These are phyloP conservation scores for Colletotrichum kahawae DNA, from an alignment of 2,329 filamentous ascomycete genomes.

Conservation along the genomic window DNA sequence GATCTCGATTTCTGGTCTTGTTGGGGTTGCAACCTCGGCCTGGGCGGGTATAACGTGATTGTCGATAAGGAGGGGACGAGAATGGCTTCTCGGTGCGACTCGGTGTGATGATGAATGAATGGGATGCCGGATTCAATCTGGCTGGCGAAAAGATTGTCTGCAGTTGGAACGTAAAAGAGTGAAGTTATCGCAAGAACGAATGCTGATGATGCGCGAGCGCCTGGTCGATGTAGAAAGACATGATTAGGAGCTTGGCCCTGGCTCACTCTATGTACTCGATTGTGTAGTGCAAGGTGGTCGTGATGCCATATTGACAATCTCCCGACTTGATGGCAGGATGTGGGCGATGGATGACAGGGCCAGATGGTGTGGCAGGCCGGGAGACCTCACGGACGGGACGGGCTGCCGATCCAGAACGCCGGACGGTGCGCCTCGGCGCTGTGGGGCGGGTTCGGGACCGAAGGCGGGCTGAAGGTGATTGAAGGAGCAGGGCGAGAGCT, in stretches of 20 bases:
- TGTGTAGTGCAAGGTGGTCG: not conserved
- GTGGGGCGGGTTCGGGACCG: not conserved
- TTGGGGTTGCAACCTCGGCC: not conserved
- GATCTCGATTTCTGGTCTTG: not conserved
- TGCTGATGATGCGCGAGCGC: not conserved
- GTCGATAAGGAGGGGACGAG: not conserved
- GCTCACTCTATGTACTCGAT: not conserved
- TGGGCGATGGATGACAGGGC: not conserved
- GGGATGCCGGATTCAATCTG: not conserved
- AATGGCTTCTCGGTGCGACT: not conserved
- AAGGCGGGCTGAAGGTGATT: not conserved
- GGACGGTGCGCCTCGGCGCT: not conserved
- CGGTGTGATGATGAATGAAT: not conserved
- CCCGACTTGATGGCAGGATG: not conserved
- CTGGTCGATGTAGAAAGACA: not conserved
- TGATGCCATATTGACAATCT: not conserved
- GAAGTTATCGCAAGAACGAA: not conserved
- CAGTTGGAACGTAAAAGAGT: not conserved
- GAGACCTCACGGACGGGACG: not conserved
- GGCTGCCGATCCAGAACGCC: not conserved
- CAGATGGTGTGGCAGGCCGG: not conserved
- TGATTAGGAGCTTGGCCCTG: not conserved
- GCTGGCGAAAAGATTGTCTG: not conserved
- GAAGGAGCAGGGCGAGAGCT: not conserved
- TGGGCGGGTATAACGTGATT: not conserved